phyloP scores from a whole-genome alignment of 106 monocot species.

The Dioscorea alata region DNA sequence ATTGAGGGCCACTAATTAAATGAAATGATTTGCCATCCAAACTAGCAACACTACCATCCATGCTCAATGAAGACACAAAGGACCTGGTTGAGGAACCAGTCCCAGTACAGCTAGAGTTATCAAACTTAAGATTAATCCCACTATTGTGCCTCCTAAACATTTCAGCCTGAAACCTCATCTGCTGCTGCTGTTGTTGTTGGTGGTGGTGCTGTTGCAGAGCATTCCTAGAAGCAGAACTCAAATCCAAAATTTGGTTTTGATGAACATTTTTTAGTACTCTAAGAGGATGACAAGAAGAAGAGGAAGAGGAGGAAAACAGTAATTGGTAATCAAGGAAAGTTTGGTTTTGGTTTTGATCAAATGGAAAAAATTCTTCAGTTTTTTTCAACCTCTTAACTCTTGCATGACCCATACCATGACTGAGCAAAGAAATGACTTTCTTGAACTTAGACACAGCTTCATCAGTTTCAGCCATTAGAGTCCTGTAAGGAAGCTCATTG shows the following conservation, averaged over 20 bases:
- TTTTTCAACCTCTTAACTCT: constrained; percentile 46
- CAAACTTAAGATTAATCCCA: constrained; percentile 75
- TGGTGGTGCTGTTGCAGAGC: no score
- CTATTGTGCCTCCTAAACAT: constrained; percentile 49
- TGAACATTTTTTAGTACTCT: constrained; percentile 1
- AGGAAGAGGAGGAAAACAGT: constrained; percentile 1
- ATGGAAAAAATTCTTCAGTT: constrained; percentile 5
- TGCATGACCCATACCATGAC: constrained; percentile 56
- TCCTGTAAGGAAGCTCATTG: constrained; percentile 34
- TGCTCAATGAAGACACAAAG: constrained; percentile 75
- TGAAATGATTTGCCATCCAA: constrained; percentile 55
- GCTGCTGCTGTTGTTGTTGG: constrained; percentile 22
- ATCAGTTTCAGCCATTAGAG: constrained; percentile 38
- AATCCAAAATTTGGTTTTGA: background rate
- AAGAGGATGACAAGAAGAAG: constrained; percentile 20
- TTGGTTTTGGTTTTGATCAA: constrained; percentile 23
- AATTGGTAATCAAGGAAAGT: constrained; percentile 37
- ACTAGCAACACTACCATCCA: constrained; percentile 69
- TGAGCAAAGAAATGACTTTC: constrained; percentile 52
- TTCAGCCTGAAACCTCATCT: constrained; percentile 72
- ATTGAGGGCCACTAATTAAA: constrained; percentile 57
- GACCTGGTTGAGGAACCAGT: constrained; percentile 68
- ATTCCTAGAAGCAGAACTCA: no score
- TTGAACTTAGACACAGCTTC: constrained; percentile 69
- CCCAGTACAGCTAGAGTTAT: constrained; percentile 58